Conservation (phyloP, 768 basidiomycete genomes). For the Lactarius akahatsu region DNA sequence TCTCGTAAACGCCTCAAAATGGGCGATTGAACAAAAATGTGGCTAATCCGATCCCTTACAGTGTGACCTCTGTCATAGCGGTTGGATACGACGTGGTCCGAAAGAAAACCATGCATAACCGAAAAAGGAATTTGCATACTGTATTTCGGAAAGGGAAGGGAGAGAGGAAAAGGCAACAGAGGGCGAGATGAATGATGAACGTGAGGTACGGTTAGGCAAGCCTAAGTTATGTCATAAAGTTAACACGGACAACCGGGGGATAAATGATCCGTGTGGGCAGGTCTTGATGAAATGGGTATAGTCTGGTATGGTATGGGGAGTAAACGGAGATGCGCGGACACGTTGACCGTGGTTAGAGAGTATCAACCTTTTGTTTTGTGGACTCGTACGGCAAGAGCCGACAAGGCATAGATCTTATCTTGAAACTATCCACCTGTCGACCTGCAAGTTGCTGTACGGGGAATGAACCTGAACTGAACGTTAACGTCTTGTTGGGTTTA, state of each 20-base stretch:
- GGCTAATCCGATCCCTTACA: slow-evolving; percentile 24
- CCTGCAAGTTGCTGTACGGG: slow-evolving; percentile 17
- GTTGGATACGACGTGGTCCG: slow-evolving; percentile 19
- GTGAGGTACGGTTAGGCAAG: slow-evolving; percentile 27
- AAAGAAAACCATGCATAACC: neutral
- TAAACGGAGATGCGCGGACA: slow-evolving; percentile 28
- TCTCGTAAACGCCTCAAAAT: slow-evolving; percentile 26
- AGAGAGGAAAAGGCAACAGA: slow-evolving; percentile 16
- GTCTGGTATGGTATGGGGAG: slow-evolving; percentile 19
- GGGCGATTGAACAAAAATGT: slow-evolving; percentile 16
- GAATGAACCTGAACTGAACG: slow-evolving; percentile 20
- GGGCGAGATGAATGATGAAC: slow-evolving; percentile 24
- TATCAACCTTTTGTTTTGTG: neutral
- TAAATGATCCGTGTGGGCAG: slow-evolving; percentile 28
- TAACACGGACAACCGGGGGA: slow-evolving; percentile 24
- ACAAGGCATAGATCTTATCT: slow-evolving; percentile 22
- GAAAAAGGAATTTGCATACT: slow-evolving; percentile 11
- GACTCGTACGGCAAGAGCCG: slow-evolving; percentile 18
- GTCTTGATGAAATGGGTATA: slow-evolving; percentile 20
- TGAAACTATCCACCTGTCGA: slow-evolving; percentile 7
- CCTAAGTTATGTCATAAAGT: slow-evolving; percentile 29
- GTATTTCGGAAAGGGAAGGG: slow-evolving; percentile 4
- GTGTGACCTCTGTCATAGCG: slow-evolving; percentile 24
- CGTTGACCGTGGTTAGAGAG: slow-evolving; percentile 26
- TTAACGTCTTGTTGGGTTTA: slow-evolving; percentile 24